Base-by-base conservation (phyloP, 148 eudicot species). In the Fagopyrum tataricum region DNA sequence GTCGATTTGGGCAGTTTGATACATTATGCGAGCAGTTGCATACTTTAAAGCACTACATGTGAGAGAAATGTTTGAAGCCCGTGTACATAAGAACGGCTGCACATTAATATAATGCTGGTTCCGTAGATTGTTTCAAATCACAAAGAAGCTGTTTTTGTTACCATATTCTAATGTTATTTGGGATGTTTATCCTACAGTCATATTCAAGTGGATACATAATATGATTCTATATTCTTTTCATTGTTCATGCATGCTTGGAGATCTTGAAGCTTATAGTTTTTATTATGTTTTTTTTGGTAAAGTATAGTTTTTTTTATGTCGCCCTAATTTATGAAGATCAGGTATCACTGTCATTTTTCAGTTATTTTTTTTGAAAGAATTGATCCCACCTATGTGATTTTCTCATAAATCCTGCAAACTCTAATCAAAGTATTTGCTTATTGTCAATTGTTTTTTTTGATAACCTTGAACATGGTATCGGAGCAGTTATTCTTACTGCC, bases 61-160 rank as follows among this genome's bases (percentile, higher is more conserved):
- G 44, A 5, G 69, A 64, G 69, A 37, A 31, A 43, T 37, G 44
- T 15, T 64, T 18, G 15, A 42, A 13, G 44, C 69, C 69, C 37
- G 69, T 64, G 69, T 64, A 64, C 69, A 64, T 64, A 64, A 14
- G 61, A 64, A 64, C 69, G 39, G 69, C 44, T 39, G 43, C 69
- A 31, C 43, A 64, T 5, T 4, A 64, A 64, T 31, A 4, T 4
- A 62, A 62, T 26, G 68, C 68, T 62, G 68, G 5, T 62, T 37
- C 39, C 37, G 69, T 64, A 64, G 43, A 64, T 64, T 64, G 69
- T 64, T 37, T 64, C 43, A 64, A 64, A 64, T 20, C 20, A 64
- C 69, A 37, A 43, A 64, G 14, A 61, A 37, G 2, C 23, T 59
- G 69, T 43, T 15, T 42, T 14, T 18, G 18, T 64, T 37, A 59